Conservation (phyloP, 495 filamentous ascomycete species). For the Pseudomonodictys pantanalensis region DNA sequence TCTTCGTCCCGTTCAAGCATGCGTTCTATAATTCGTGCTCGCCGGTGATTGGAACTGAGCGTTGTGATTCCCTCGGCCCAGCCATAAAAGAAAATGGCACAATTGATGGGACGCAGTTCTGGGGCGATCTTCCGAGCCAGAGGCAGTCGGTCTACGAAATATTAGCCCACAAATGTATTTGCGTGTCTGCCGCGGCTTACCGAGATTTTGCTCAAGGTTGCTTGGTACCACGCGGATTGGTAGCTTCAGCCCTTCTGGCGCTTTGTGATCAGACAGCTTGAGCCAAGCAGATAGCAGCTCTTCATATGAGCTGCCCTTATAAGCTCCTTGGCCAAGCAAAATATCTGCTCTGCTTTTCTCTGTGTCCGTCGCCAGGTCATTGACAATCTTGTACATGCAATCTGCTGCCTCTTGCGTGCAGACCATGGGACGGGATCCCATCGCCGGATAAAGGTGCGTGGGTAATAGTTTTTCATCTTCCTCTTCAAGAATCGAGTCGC, state of each 20-base stretch:
- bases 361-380: constrained; percentile 61
- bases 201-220: constrained; percentile 11
- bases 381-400: constrained; percentile 65
- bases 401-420: constrained; percentile 61
- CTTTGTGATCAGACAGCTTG: constrained; percentile 50
- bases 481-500: constrained; percentile 65
- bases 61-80: constrained; percentile 61
- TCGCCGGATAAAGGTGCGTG: constrained; percentile 61
- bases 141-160: constrained; percentile 20
- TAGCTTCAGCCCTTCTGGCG: constrained; percentile 51
- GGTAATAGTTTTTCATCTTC: constrained; percentile 57
- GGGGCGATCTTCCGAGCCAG: constrained; percentile 25
- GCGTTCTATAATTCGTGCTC: too few relatives aligned
- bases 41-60: constrained; percentile 63
- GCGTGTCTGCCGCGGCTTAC: neutral
- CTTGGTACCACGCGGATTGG: constrained; percentile 51
- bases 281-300: constrained; percentile 46
- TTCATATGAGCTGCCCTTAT: constrained; percentile 10
- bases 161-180: neutral
- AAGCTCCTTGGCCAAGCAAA: constrained; percentile 46
- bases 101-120: constrained; percentile 60
- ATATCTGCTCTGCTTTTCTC: constrained; percentile 58
- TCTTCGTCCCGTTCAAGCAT: too few relatives aligned
- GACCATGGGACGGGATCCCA: constrained; percentile 53
- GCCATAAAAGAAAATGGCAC: constrained; percentile 66